Base-by-base conservation (phyloP, 768 basidiomycete species). In the Ramaria sp. region DNA sequence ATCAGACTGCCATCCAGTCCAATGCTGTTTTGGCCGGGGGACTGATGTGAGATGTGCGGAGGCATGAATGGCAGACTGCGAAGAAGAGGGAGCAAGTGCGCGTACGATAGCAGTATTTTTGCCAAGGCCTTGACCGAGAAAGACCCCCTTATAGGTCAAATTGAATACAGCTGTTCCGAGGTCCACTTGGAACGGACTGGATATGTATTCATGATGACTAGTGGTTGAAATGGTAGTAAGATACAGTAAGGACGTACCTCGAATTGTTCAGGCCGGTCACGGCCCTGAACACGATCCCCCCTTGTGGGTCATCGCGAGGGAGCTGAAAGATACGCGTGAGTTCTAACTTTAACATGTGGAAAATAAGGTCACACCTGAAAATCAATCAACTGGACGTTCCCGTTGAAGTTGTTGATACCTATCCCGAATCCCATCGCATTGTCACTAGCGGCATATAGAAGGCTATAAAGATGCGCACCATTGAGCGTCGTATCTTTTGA, bases 101-200 rank as follows among this genome's bases (percentile, higher is more conserved):
- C 77, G 50, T 65, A 82, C 83, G 58, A 87, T 74, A 12, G 68
- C 62, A 2, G 79, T 79, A 54, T 81, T 72, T 0, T 68, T 66
- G 24, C 79, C 76, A 2, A 74, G 75, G 17, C 84, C 84, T 27
- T 68, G 67, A 30, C 85, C 85, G 45, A 87, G 70, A 52, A 72
- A 71, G 19, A 83, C 74, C 46, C 72, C 75, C 43, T 80, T 65
- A 67, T 85, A 88, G 20, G 71, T 70, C 27, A 89, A 72, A 57
- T 74, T 74, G 63, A 88, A 86, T 3, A 79, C 69, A 6, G 83
- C 79, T 0, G 82, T 84, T 33, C 86, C 86, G 41, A 89, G 74
- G 62, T 79, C 72, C 57, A 89, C 73, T n/a, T 77, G 70, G 66
- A 89, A 88, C 0, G 86, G 83, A 62, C 83, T 85, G 57, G 43